Conservation (phyloP, 2,329 filamentous ascomycete genomes). For the Aspergillus candidus region DNA sequence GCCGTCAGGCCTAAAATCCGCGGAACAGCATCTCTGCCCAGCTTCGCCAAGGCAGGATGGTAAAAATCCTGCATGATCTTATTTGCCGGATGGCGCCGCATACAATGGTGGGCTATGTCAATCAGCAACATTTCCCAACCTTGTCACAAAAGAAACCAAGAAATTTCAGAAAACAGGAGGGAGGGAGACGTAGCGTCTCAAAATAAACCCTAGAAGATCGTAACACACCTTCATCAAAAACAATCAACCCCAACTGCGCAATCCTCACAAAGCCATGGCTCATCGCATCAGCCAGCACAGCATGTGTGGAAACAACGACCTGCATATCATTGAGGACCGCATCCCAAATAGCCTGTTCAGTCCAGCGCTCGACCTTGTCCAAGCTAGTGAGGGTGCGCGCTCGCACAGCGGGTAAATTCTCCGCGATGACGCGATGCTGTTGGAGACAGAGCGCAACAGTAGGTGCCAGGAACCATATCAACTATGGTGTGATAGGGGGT, state of each 20-base stretch:
- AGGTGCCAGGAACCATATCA: constrained; percentile 67
- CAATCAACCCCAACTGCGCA: constrained; percentile 57
- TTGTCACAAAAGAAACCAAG: too few relatives aligned
- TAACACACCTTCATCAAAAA: constrained; percentile 72
- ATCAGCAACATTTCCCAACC: neutral
- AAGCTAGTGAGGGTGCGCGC: constrained; percentile 60
- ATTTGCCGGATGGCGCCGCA: constrained; percentile 56
- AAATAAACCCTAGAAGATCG: too few relatives aligned
- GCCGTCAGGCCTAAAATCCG: constrained; percentile 73
- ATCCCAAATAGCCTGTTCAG: constrained; percentile 60
- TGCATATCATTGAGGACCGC: constrained; percentile 57
- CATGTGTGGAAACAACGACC: constrained; percentile 72
- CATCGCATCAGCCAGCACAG: constrained; percentile 68
- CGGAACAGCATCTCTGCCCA: constrained; percentile 44
- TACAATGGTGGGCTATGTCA: constrained; percentile 63
- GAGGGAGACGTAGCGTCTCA: too few relatives aligned
- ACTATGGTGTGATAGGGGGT: constrained; percentile 16
- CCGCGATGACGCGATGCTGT: constrained; percentile 55
- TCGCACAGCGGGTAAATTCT: constrained; percentile 53
- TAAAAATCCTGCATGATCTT: constrained; percentile 71
- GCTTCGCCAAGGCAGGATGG: constrained; percentile 37
- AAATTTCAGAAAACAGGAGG: too few relatives aligned
- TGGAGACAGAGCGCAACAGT: constrained; percentile 63
- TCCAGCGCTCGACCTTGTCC: constrained; percentile 70
- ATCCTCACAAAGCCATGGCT: constrained; percentile 67